phyloP scores from a whole-genome alignment of 163 green algal genomes.

The Trebouxiophyceae sp. region DNA sequence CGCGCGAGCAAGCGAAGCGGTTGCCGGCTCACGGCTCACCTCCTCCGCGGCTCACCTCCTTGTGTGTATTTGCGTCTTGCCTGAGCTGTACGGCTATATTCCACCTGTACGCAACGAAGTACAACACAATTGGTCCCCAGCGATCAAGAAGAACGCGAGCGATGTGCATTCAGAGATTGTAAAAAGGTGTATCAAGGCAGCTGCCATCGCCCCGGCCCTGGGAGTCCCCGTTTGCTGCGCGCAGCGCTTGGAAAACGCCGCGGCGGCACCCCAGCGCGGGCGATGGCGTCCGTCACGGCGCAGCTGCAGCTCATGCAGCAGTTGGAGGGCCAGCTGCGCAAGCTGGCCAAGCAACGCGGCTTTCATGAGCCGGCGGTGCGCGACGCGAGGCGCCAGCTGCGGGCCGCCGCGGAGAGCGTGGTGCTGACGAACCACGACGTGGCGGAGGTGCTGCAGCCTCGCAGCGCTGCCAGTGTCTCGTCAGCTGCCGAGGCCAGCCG shows the following conservation, averaged over 20 bases:
- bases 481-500: conserved; percentile 1
- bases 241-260: not conserved
- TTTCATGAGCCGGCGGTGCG: conserved; percentile 46
- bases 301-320: conserved; percentile 3
- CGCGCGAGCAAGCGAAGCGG: no score
- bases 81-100: not conserved
- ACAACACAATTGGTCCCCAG: not conserved
- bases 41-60: not conserved
- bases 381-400: conserved; percentile 34
- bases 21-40: no score
- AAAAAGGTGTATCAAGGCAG: not conserved
- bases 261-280: not conserved
- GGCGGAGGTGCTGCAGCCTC: conserved; percentile 17
- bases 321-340: conserved; percentile 1
- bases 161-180: not conserved
- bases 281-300: not conserved
- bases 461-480: conserved; percentile 10
- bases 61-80: not conserved
- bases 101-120: not conserved
- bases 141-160: not conserved
- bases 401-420: conserved; percentile 36
- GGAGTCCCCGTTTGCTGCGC: not conserved
- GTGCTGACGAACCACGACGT: conserved; percentile 42
- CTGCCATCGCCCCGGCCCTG: not conserved
- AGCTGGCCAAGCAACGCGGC: conserved; percentile 27